phyloP scores from a whole-genome alignment of 2,329 filamentous ascomycete species.

The Sclerotinia subarctica region DNA sequence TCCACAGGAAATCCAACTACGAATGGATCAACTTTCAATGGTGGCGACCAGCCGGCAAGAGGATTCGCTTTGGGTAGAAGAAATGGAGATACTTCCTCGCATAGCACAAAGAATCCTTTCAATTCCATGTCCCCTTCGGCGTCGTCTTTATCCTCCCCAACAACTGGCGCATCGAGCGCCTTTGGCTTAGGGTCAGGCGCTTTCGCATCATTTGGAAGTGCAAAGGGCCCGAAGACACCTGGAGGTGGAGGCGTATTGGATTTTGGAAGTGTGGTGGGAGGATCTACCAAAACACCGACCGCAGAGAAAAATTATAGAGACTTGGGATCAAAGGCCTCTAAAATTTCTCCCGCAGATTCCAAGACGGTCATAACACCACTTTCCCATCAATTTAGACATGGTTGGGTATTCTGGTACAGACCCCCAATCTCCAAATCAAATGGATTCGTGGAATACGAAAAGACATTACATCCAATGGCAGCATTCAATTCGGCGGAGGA shows the following conservation, averaged over 20 bases:
- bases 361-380: constrained; percentile 44
- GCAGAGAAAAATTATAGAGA: constrained; percentile 62
- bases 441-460: constrained; percentile 84
- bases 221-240: constrained; percentile 83
- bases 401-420: constrained; percentile 96
- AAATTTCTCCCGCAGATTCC: constrained; percentile 46
- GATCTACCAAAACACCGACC: constrained; percentile 50
- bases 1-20: constrained; percentile 57
- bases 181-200: constrained; percentile 94
- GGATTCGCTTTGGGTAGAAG: constrained; percentile 67
- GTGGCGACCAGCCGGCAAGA: constrained; percentile 55
- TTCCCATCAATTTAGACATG: constrained; percentile 68
- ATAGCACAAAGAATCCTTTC: constrained; percentile 75
- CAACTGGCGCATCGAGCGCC: constrained; percentile 71
- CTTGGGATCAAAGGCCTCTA: constrained; percentile 36
- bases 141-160: constrained; percentile 19
- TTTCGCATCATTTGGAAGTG: constrained; percentile 89
- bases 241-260: constrained; percentile 80
- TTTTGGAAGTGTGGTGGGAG: constrained; percentile 56
- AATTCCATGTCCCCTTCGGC: constrained; percentile 45
- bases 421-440: constrained; percentile 96
- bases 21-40: constrained; percentile 32
- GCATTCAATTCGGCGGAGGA: constrained; percentile 79
- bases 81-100: constrained; percentile 70
- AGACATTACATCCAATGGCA: constrained; percentile 86